These are phyloP conservation scores for Sporothrix inflata DNA, from an alignment of 2,329 filamentous ascomycete genomes.

Conservation along the genomic window DNA sequence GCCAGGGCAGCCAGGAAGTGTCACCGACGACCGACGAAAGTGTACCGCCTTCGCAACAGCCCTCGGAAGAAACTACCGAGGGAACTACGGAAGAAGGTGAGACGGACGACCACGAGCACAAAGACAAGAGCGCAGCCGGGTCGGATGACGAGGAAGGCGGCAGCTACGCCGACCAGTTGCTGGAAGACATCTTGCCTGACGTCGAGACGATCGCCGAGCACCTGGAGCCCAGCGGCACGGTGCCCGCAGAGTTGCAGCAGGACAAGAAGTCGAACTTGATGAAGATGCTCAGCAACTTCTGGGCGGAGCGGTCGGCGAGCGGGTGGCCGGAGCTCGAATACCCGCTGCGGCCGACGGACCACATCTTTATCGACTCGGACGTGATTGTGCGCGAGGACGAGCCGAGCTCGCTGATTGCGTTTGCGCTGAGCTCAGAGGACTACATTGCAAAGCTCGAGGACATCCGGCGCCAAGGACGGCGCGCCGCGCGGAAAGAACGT, in stretches of 20 bases:
- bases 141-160: conserved; percentile 67
- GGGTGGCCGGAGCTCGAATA: conserved; percentile 94
- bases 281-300: conserved; percentile 96
- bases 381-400: conserved; percentile 98
- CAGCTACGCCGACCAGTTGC: conserved; percentile 73
- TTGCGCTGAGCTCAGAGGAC: conserved; percentile 84
- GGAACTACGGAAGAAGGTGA: conserved; percentile 42
- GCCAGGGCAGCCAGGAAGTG: background rate
- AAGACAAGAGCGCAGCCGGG: conserved; percentile 55
- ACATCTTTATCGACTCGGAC: conserved; percentile 95
- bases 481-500: conserved; percentile 31
- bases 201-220: conserved; percentile 65
- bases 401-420: conserved; percentile 92
- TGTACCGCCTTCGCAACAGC: conserved; percentile 38
- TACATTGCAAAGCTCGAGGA: conserved; percentile 78
- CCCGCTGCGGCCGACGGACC: conserved; percentile 82
- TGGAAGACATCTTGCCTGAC: conserved; percentile 69
- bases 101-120: conserved; percentile 44
- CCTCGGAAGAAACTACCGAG: conserved; percentile 12
- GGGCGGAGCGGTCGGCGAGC: conserved; percentile 95
- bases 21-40: background rate
- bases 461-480: conserved; percentile 57
- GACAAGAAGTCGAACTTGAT: conserved; percentile 92
- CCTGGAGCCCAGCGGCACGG: conserved; percentile 62
- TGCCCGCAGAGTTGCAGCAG: conserved; percentile 77